Evolutionary conservation across 2,329 filamentous ascomycete species (phyloP), one percentile per base, ranked within the genome.

Genomic region (Diaporthe sp.): DNA sequence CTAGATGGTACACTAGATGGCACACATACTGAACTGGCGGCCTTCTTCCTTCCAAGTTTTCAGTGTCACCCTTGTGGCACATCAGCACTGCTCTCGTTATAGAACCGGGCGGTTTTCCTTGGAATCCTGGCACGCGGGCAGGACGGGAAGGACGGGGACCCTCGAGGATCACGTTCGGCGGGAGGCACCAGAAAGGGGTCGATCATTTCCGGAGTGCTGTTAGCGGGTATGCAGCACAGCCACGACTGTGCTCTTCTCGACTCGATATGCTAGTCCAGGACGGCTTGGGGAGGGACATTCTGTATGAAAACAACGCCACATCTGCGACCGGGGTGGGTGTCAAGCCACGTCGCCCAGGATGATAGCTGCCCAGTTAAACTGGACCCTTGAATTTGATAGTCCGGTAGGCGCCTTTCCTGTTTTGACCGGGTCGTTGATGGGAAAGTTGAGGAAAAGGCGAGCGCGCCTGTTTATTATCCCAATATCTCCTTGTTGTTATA

Each of bases 401-500:
- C 42, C 25, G 64, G 64, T 67, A 50, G 45, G 64, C 64, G 64
- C 64, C 45, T 67, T 67, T 25, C 64, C 64, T 38, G 15, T 67
- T 67, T 67, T 19, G 45, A 52, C 45, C n/a, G 64, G 42, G 45
- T 25, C 8, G 42, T 35, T 33, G 30, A 42, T 28, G 40, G 38
- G 58, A 64, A n/a, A 47, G 64, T 38, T n/a, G n/a, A n/a, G n/a
- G 33, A 10, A 50, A 38, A 28, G 35, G 61, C 22, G 45, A 50
- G 45, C 45, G 64, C 61, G 61, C 64, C 7, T 67, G 64, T 67
- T 52, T 67, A 67, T 67, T 67, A 67, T 67, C 45, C 64, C 64
- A 67, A 67, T 67, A 67, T 52, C 33, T 67, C 64, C 64, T 67
- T 28, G 10, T 67, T 25, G 30, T 52, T 67, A 67, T 67, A 67